Conservation (phyloP, 2,329 filamentous ascomycete species). For the Fusarium coicis region DNA sequence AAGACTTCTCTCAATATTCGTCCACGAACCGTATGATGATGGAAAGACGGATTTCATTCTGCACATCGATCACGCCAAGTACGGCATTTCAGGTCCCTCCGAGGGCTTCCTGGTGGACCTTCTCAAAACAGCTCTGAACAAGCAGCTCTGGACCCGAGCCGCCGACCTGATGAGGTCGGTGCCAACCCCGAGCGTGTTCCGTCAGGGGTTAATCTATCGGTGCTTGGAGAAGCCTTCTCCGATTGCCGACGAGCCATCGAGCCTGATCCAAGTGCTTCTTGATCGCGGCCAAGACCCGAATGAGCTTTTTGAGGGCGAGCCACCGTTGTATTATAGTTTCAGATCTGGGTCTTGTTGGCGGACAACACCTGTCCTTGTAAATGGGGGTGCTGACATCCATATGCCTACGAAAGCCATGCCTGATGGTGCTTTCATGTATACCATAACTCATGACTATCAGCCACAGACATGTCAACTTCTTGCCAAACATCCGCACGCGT, state of each 20-base stretch:
- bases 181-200: slow-evolving; percentile 33
- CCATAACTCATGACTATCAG: slow-evolving; percentile 41
- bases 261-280: slow-evolving; percentile 40
- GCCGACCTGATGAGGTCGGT: slow-evolving; percentile 43
- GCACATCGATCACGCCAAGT: slow-evolving; percentile 38
- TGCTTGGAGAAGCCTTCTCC: slow-evolving; percentile 38
- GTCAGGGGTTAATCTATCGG: slow-evolving; percentile 36
- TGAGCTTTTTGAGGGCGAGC: slow-evolving; percentile 40
- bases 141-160: slow-evolving; percentile 42
- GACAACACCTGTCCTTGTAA: slow-evolving; percentile 44
- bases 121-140: slow-evolving; percentile 31
- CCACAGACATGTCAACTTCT: slow-evolving; percentile 43
- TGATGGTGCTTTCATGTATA: slow-evolving; percentile 44
- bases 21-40: slow-evolving; percentile 42
- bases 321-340: slow-evolving; percentile 43
- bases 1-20: slow-evolving; percentile 28
- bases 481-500: slow-evolving; percentile 37
- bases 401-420: slow-evolving; percentile 42
- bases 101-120: slow-evolving; percentile 36
- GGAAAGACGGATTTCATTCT: slow-evolving; percentile 41
- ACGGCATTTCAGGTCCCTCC: slow-evolving; percentile 38
- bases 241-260: slow-evolving; percentile 40
- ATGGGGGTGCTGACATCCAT: slow-evolving; percentile 40
- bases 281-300: slow-evolving; percentile 43
- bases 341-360: slow-evolving; percentile 44